phyloP scores from a whole-genome alignment of 116 monocot species.

The Dioscorea cayenensis region DNA sequence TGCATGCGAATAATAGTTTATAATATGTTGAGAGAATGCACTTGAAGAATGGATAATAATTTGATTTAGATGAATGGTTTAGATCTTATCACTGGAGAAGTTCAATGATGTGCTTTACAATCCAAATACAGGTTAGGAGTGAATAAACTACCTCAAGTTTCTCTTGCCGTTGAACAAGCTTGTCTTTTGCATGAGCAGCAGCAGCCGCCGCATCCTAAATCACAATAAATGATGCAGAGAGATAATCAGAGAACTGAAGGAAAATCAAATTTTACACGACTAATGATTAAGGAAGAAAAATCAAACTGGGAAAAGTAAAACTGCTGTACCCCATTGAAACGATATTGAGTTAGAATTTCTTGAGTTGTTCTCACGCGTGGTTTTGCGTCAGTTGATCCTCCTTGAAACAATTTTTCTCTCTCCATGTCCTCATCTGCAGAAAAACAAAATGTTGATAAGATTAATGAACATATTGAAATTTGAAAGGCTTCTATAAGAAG shows the following conservation, averaged over 20 bases:
- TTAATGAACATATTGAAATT: background rate
- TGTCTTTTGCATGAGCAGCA: conserved; percentile 84
- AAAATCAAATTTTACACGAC: background rate
- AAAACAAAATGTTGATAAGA: conserved; percentile 8
- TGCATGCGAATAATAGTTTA: too few relatives aligned
- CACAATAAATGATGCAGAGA: too few relatives aligned
- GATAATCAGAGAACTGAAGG: background rate
- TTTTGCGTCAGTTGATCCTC: conserved; percentile 42
- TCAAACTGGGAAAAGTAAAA: background rate
- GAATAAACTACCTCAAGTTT: conserved; percentile 64
- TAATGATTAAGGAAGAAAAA: background rate
- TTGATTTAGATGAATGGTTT: too few relatives aligned
- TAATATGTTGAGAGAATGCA: too few relatives aligned
- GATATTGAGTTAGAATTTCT: conserved; percentile 87
- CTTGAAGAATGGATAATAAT: too few relatives aligned
- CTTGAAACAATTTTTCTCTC: conserved; percentile 78
- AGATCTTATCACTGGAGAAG: too few relatives aligned
- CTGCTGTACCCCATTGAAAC: conserved; percentile 69
- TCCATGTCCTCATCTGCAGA: conserved; percentile 43
- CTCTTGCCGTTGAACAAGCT: conserved; percentile 76
- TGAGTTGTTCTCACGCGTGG: conserved; percentile 72
- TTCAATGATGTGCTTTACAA: too few relatives aligned
- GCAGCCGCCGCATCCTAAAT: conserved; percentile 80
- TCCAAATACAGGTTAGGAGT: background rate
- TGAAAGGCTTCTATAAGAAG: background rate